phyloP scores from a whole-genome alignment of 495 filamentous ascomycete species.

The Daldinia childiae region DNA sequence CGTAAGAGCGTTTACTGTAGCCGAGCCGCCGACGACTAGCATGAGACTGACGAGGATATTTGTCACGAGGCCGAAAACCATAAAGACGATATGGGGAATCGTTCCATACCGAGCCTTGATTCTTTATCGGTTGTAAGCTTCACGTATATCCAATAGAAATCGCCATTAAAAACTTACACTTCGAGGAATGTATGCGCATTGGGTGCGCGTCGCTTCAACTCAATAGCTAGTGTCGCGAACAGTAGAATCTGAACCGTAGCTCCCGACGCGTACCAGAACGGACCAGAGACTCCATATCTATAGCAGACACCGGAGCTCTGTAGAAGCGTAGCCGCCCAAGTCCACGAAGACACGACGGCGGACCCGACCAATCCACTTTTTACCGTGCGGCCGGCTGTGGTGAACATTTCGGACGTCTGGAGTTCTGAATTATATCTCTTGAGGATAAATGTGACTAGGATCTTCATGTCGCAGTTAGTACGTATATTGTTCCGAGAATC shows the following conservation, averaged over 20 bases:
- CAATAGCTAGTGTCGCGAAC: constrained; percentile 93
- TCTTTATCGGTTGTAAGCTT: constrained; percentile 34
- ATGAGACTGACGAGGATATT: constrained; percentile 90
- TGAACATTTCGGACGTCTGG: constrained; percentile 98
- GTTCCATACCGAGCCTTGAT: constrained; percentile 66
- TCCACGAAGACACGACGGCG: constrained; percentile 96
- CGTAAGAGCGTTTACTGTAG: constrained; percentile 84
- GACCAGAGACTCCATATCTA: constrained; percentile 89
- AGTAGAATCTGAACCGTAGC: constrained; percentile 82
- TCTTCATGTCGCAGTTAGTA: constrained; percentile 39
- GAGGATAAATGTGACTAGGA: constrained; percentile 78
- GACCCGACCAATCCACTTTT: constrained; percentile 94
- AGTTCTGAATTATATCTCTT: constrained; percentile 92
- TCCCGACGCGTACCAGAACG: constrained; percentile 84
- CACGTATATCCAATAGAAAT: neutral
- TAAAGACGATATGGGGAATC: constrained; percentile 76
- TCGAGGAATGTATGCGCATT: constrained; percentile 91
- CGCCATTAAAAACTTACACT: constrained; percentile 69
- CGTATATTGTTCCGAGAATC: neutral
- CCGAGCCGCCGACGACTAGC: constrained; percentile 90
- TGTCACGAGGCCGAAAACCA: constrained; percentile 82
- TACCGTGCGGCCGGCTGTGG: constrained; percentile 90
- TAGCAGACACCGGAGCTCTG: constrained; percentile 93
- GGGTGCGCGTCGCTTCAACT: constrained; percentile 86
- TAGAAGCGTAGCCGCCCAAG: constrained; percentile 85